Percentiles rank a stretch among this genome's conserved stretches.
phyloP scores from a whole-genome alignment of 2,329 filamentous ascomycete species.

The Botrytis elliptica region DNA sequence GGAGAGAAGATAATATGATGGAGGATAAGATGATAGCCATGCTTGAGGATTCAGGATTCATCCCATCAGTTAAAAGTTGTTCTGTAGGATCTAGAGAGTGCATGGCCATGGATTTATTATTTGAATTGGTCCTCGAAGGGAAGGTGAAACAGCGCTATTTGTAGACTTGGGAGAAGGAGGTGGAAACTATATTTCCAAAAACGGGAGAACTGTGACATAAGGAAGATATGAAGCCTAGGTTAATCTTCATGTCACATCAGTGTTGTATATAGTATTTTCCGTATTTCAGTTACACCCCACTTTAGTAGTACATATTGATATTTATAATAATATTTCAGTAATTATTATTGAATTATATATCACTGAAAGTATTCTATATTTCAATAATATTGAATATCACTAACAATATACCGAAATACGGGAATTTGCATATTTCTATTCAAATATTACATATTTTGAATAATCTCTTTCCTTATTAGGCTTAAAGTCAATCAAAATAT shows the following conservation, averaged over 20 bases:
- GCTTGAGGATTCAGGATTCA: neutral
- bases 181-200: neutral
- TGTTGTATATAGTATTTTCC: no score
- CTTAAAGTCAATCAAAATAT: no score
- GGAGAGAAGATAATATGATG: neutral
- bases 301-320: no score
- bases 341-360: no score
- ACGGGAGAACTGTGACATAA: rapidly evolving
- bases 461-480: no score
- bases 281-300: no score
- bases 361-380: no score
- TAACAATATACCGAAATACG: no score
- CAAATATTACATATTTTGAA: no score
- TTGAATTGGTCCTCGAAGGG: neutral
- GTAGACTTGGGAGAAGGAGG: neutral
- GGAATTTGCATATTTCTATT: no score
- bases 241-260: neutral
- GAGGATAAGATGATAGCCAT: neutral
- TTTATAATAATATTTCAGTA: no score
- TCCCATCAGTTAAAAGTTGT: neutral
- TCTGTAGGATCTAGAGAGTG: neutral
- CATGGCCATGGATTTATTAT: neutral
- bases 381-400: no score
- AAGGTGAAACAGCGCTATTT: neutral
- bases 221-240: neutral